A percentile compares a stretch with the other conserved stretches of the same genome.
These are phyloP conservation scores for Crepidotus variabilis DNA, from an alignment of 768 basidiomycete species.

Conservation along the genomic window DNA sequence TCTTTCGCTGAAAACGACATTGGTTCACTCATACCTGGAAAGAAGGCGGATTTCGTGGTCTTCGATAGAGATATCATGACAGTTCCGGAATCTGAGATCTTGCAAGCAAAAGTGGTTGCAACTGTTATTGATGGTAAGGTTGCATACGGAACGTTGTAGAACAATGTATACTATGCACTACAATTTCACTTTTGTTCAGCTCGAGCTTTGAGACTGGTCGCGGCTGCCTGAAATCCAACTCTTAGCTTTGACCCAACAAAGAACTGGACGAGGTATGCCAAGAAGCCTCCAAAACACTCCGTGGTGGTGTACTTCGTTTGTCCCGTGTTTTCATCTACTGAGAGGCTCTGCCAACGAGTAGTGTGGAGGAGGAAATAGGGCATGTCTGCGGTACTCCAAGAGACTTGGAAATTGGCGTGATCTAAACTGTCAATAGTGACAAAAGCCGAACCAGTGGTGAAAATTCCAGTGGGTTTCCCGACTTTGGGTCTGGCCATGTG, in stretches of 20 bases:
- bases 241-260: conserved; percentile 40
- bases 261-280: conserved; percentile 50
- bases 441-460: conserved; percentile 36
- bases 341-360: conserved; percentile 65
- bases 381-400: conserved; percentile 45
- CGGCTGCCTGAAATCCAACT: conserved; percentile 49
- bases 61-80: conserved; percentile 79
- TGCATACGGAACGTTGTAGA: conserved; percentile 46
- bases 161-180: not conserved
- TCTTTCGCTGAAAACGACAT: conserved; percentile 68
- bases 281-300: conserved; percentile 54
- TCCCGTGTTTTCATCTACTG: conserved; percentile 42
- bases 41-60: conserved; percentile 86
- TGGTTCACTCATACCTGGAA: conserved; percentile 73
- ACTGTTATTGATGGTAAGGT: conserved; percentile 76
- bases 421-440: conserved; percentile 49
- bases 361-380: conserved; percentile 47
- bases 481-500: conserved; percentile 58
- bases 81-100: conserved; percentile 54
- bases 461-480: conserved; percentile 30
- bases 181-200: conserved; percentile 29
- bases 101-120: conserved; percentile 60
- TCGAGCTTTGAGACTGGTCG: conserved; percentile 49
- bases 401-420: conserved; percentile 46
- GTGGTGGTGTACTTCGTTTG: conserved; percentile 61